A percentile compares a stretch with the other conserved stretches of the same genome.
These are phyloP conservation scores for Cornus controversa DNA, from an alignment of 148 eudicot genomes.

Conservation along the genomic window DNA sequence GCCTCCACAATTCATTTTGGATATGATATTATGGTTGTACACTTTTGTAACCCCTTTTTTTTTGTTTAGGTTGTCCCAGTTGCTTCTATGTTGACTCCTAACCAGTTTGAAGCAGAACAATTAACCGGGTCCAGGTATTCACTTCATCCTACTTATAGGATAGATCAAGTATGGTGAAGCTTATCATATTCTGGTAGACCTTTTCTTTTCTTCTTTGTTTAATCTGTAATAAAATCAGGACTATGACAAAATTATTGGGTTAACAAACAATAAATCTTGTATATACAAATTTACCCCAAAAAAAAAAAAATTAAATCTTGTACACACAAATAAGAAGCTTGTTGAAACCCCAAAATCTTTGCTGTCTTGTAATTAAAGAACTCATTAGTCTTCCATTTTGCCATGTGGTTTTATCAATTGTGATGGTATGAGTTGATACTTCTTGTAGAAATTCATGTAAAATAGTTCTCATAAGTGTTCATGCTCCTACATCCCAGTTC, in stretches of 20 bases:
- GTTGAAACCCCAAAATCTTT: background rate
- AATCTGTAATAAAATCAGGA: background rate
- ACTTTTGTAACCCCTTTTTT: constrained; percentile 15
- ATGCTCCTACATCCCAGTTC: background rate
- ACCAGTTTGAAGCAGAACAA: constrained; percentile 96
- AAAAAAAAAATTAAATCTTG: no score
- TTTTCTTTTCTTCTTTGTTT: background rate
- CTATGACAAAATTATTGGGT: background rate
- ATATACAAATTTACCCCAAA: no score
- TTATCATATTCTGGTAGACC: background rate
- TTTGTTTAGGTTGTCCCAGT: constrained; percentile 82
- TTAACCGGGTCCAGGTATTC: constrained; percentile 81
- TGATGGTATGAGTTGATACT: background rate
- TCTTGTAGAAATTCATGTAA: background rate
- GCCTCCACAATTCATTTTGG: constrained; percentile 9
- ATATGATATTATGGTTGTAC: constrained; percentile 8
- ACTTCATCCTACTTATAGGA: background rate
- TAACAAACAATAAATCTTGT: background rate
- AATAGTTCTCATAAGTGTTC: background rate
- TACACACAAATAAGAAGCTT: background rate
- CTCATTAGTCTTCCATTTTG: background rate
- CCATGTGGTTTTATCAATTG: background rate
- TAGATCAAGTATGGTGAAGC: background rate
- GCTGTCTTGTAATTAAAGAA: background rate
- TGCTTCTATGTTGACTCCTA: constrained; percentile 98